phyloP scores from a whole-genome alignment of 345 rosid species.

The Camelina neglecta region DNA sequence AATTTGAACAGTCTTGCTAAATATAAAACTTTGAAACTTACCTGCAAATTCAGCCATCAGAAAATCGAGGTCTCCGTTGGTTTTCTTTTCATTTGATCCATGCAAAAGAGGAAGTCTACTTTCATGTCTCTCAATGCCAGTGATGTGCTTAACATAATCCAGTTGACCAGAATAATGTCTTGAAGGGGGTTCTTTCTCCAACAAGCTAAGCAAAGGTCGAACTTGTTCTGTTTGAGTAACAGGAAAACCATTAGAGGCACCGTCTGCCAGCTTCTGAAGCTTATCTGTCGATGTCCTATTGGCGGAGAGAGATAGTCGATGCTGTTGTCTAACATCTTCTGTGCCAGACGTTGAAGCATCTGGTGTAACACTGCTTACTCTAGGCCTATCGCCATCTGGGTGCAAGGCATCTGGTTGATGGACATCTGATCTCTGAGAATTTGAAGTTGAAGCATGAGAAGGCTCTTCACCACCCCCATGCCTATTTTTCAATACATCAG shows the following conservation, averaged over 20 bases:
- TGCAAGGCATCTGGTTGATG: conserved; percentile 59
- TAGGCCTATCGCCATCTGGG: conserved; percentile 70
- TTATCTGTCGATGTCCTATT: conserved; percentile 75
- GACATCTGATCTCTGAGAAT: conserved; percentile 71
- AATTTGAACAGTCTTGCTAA: conserved; percentile 12
- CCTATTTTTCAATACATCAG: conserved; percentile 62
- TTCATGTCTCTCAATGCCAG: conserved; percentile 94
- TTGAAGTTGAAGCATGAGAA: conserved; percentile 74
- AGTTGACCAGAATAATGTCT: conserved; percentile 86
- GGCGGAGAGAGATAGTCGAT: conserved; percentile 51
- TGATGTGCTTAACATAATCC: conserved; percentile 75
- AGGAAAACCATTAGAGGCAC: conserved; percentile 65
- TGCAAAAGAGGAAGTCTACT: conserved; percentile 87
- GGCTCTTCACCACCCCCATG: conserved; percentile 73
- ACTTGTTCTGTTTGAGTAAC: conserved; percentile 78
- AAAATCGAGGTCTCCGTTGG: conserved; percentile 89
- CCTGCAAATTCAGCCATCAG: conserved; percentile 99
- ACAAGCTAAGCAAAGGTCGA: conserved; percentile 94
- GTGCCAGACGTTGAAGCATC: conserved; percentile 52
- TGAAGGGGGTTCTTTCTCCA: conserved; percentile 98
- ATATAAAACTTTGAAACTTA: conserved; percentile 34
- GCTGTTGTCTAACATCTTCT: conserved; percentile 67
- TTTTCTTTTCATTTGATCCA: conserved; percentile 83
- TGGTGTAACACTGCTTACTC: conserved; percentile 56
- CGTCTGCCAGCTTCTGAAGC: conserved; percentile 71